Conservation (phyloP, 257 asterid species). For the Jaltomata sinuosa region DNA sequence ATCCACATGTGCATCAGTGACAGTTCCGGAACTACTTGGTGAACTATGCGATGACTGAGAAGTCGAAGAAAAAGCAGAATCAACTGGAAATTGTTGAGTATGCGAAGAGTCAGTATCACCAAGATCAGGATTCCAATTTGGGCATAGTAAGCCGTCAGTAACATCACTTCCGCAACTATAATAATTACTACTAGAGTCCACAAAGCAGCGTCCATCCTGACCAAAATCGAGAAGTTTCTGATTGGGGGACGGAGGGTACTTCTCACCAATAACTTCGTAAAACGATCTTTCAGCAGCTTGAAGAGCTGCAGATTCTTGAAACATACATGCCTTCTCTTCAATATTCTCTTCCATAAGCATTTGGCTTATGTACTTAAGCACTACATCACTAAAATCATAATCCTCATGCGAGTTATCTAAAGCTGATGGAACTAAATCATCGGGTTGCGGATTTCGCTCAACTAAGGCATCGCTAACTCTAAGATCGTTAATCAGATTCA, state of each 20-base stretch:
- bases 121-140: conserved; percentile 29
- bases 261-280: conserved; percentile 55
- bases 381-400: conserved; percentile 55
- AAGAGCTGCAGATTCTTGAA: conserved; percentile 76
- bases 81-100: neutral
- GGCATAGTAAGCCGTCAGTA: conserved; percentile 18
- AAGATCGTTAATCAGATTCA: conserved; percentile 14
- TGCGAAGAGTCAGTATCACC: neutral
- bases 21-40: neutral
- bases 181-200: conserved; percentile 4
- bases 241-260: conserved; percentile 24
- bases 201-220: conserved; percentile 11
- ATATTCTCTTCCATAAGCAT: conserved; percentile 85
- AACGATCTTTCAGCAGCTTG: conserved; percentile 79
- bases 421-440: conserved; percentile 14
- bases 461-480: conserved; percentile 15
- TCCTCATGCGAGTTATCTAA: conserved; percentile 39
- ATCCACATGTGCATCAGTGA: conserved; percentile 1
- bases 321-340: conserved; percentile 61
- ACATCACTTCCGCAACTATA: neutral
- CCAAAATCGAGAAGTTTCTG: conserved; percentile 21
- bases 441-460: conserved; percentile 1
- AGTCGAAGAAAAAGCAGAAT: neutral
- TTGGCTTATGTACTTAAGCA: conserved; percentile 48
- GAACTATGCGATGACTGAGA: conserved; percentile 5